Conservation (phyloP, 345 rosid genomes). For the Hibiscus trionum region DNA sequence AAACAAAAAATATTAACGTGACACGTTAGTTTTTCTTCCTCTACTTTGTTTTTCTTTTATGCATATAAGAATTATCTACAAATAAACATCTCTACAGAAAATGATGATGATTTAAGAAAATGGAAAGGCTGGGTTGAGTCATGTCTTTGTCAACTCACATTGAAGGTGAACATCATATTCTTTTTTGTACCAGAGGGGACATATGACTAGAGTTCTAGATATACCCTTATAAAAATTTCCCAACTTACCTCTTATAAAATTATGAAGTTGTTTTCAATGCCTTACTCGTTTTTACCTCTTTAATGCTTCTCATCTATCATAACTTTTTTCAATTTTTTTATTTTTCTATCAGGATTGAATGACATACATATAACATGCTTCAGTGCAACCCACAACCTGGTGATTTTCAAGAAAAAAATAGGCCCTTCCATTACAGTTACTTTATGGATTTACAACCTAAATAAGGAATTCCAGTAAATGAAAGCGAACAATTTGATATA, state of each 20-base stretch:
- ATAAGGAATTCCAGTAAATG: slow-evolving; percentile 72
- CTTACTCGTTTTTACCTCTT: neutral
- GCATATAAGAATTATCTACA: slow-evolving; percentile 87
- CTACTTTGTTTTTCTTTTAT: slow-evolving; percentile 45
- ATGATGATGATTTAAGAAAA: slow-evolving; percentile 31
- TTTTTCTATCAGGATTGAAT: slow-evolving; percentile 57
- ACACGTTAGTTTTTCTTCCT: too few relatives aligned
- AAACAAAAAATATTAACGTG: too few relatives aligned
- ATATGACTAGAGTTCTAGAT: neutral
- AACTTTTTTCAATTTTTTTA: slow-evolving; percentile 13
- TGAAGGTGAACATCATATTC: slow-evolving; percentile 50
- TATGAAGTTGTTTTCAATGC: neutral
- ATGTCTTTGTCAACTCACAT: slow-evolving; percentile 84
- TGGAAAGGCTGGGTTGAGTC: slow-evolving; percentile 99
- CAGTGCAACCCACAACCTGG: slow-evolving; percentile 93
- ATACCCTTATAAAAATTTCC: neutral
- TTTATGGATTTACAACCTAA: slow-evolving; percentile 97
- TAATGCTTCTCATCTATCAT: neutral
- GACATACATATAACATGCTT: slow-evolving; percentile 77
- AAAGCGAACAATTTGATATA: slow-evolving; percentile 78
- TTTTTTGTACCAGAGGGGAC: neutral
- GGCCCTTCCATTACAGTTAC: slow-evolving; percentile 59
- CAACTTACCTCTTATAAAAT: neutral
- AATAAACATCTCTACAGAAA: slow-evolving; percentile 72
- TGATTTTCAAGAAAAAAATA: slow-evolving; percentile 64